These are phyloP conservation scores for Elaeis guineensis DNA, from an alignment of 176 grass and related monocot genomes.

Conservation along the genomic window DNA sequence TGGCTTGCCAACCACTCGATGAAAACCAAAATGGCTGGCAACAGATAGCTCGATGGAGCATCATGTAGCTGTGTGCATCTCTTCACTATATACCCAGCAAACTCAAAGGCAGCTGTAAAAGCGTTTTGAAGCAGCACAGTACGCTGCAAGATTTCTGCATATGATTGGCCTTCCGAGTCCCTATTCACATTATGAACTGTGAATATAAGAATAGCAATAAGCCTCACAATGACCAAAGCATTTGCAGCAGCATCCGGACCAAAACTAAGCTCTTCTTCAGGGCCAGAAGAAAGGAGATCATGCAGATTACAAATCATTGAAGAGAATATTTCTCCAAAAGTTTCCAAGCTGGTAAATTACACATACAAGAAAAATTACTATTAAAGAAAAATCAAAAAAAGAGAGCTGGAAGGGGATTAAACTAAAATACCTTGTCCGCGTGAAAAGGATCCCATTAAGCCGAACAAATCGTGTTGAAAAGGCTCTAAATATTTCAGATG, in stretches of 20 bases:
- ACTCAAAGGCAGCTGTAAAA: conserved; percentile 66
- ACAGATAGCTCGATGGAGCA: conserved; percentile 55
- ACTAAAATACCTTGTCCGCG: conserved; percentile 18
- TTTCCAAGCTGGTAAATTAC: conserved; percentile 63
- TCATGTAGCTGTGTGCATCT: conserved; percentile 63
- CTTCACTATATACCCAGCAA: conserved; percentile 64
- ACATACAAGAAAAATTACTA: not conserved
- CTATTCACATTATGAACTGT: conserved; percentile 83
- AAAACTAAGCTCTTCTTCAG: conserved; percentile 63
- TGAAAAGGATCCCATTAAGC: conserved; percentile 91
- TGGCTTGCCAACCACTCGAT: conserved; percentile 88
- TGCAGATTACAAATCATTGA: conserved; percentile 52
- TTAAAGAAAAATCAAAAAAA: not conserved
- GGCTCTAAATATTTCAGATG: conserved; percentile 52
- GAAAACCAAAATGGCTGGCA: conserved; percentile 69
- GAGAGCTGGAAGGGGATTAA: not conserved
- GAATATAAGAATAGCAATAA: conserved; percentile 75
- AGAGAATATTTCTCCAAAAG: conserved; percentile 65
- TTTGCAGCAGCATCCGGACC: conserved; percentile 60
- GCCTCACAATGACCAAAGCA: conserved; percentile 47
- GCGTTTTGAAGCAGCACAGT: conserved; percentile 75
- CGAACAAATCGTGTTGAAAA: conserved; percentile 80
- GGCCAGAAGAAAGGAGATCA: conserved; percentile 72
- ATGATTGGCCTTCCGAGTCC: conserved; percentile 56
- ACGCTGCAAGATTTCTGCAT: conserved; percentile 69